These are phyloP conservation scores for Aspergillus indologenus DNA, from an alignment of 495 filamentous ascomycete species.

Conservation along the genomic window DNA sequence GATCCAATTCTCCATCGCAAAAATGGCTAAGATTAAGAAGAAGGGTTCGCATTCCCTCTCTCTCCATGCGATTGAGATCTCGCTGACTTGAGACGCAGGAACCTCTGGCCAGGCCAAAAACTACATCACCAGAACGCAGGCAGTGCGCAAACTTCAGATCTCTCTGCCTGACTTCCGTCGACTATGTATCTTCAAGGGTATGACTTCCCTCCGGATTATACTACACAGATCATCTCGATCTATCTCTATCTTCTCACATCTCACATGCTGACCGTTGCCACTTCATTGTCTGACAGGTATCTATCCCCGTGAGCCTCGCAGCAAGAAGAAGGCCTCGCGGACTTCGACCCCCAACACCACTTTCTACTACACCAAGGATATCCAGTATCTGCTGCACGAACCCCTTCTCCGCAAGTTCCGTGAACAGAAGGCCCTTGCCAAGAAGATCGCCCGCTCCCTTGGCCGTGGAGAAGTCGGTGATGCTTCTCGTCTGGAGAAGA, in stretches of 20 bases:
- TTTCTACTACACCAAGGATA: slow-evolving; percentile 99
- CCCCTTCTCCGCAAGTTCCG: slow-evolving; percentile 93
- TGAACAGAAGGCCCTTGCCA: slow-evolving; percentile 91
- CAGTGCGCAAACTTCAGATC: slow-evolving; percentile 95
- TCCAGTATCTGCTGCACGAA: slow-evolving; percentile 96
- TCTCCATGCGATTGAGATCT: neutral
- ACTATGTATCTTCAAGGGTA: slow-evolving; percentile 97
- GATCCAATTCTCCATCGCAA: slow-evolving; percentile 17
- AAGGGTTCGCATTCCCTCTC: slow-evolving; percentile 56
- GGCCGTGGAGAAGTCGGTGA: slow-evolving; percentile 87
- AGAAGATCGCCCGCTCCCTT: slow-evolving; percentile 90
- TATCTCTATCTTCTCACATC: neutral
- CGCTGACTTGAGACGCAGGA: slow-evolving; percentile 43
- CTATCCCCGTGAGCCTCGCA: slow-evolving; percentile 93
- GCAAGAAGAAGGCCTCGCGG: slow-evolving; percentile 94
- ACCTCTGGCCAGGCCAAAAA: slow-evolving; percentile 93
- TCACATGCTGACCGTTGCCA: neutral
- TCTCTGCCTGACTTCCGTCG: slow-evolving; percentile 95
- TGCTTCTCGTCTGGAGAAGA: slow-evolving; percentile 80
- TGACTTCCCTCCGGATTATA: neutral
- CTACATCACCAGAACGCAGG: slow-evolving; percentile 95
- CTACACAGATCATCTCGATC: too few species aligned
- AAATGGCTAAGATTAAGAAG: slow-evolving; percentile 88
- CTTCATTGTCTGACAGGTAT: slow-evolving; percentile 55
- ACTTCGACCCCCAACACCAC: slow-evolving; percentile 85